Base-by-base conservation (phyloP, 1,284 basidiomycete species). In the Thecaphora thlaspeos region DNA sequence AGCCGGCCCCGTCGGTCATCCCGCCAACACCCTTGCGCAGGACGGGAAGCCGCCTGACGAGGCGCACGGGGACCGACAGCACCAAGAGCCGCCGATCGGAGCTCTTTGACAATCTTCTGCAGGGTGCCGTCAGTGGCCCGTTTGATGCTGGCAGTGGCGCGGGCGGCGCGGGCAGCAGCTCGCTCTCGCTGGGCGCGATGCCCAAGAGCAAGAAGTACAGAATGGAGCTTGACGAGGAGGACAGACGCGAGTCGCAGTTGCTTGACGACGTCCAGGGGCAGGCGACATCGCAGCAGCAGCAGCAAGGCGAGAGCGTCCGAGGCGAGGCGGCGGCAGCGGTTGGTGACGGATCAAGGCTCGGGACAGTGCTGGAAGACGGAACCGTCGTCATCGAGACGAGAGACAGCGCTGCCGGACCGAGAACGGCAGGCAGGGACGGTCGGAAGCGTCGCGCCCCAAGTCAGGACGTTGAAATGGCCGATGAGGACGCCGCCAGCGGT, bases 181-280 rank as follows among this genome's bases (percentile, higher is more conserved):
- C 26, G 26, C 26, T 28, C 7, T 28, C 32, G 32, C 32, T 4
- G 32, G 32, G 11, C 11, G 17, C 7, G 22, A 28, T 56, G 2
- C 59, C 59, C 2, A 42, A 43, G 15, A 66, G 63, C 41, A 44
- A 58, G 38, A 48, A 57, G 2, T 69, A 54, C 23, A 43, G 67
- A 10, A 61, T 63, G 63, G 51, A 66, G 26, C 43, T 69, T 41
- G 67, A 69, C 17, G 60, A 66, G 24, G 53, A 65, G 19, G 67
- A 69, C 26, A 42, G 55, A 12, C 38, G 21, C 15, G 15, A 14
- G 32, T 14, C 32, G 32, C 32, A 34, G 32, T 34, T 15, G 15
- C 5, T 34, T 15, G 32, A 34, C 15, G 32, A 34, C 15, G 32
- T 15, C 10, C 32, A 34, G 32, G 17, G 15, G n/a, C n/a, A n/a